Percentiles rank a stretch among this genome's conserved stretches.
Conservation (phyloP, 805 yeast genomes). For the Ogataea henricii region DNA sequence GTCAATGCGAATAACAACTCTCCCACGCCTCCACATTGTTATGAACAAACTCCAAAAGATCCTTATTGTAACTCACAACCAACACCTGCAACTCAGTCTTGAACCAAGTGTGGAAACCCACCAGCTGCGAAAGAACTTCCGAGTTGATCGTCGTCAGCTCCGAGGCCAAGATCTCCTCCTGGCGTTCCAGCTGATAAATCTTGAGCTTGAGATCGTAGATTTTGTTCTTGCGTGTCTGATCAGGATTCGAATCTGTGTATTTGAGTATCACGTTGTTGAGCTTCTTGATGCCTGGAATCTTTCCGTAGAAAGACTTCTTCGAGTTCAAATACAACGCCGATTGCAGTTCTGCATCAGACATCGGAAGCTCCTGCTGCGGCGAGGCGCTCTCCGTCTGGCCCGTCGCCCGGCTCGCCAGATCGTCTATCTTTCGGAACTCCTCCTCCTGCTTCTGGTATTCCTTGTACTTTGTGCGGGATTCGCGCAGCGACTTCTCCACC, state of each 20-base stretch:
- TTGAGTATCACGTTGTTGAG: slow-evolving; percentile 36
- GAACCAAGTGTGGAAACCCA: slow-evolving; percentile 36
- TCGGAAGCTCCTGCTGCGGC: slow-evolving; percentile 28
- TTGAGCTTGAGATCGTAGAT: slow-evolving; percentile 32
- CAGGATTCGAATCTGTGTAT: slow-evolving; percentile 39
- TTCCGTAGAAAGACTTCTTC: slow-evolving; percentile 32
- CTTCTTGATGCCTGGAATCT: slow-evolving; percentile 38
- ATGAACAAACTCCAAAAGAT: slow-evolving; percentile 26
- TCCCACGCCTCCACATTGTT: slow-evolving; percentile 32
- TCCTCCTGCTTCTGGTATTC: slow-evolving; percentile 33
- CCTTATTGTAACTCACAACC: slow-evolving; percentile 25
- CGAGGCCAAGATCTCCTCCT: slow-evolving; percentile 26
- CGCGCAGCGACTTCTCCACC: slow-evolving; percentile 30
- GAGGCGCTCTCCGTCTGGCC: slow-evolving; percentile 16
- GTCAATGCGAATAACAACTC: slow-evolving; percentile 22
- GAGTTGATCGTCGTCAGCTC: slow-evolving; percentile 32
- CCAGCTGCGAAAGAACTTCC: slow-evolving; percentile 28
- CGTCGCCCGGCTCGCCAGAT: slow-evolving; percentile 28
- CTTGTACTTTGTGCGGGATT: slow-evolving; percentile 27
- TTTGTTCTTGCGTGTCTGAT: slow-evolving; percentile 36
- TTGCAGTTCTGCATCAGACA: slow-evolving; percentile 36
- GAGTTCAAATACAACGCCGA: slow-evolving; percentile 33
- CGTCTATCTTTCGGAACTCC: slow-evolving; percentile 35
- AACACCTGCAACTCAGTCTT: slow-evolving; percentile 26
- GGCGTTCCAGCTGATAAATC: slow-evolving; percentile 35